Evolutionary conservation across 2,329 filamentous ascomycete species (phyloP).

Genomic region (Arthroderma sp.): DNA sequence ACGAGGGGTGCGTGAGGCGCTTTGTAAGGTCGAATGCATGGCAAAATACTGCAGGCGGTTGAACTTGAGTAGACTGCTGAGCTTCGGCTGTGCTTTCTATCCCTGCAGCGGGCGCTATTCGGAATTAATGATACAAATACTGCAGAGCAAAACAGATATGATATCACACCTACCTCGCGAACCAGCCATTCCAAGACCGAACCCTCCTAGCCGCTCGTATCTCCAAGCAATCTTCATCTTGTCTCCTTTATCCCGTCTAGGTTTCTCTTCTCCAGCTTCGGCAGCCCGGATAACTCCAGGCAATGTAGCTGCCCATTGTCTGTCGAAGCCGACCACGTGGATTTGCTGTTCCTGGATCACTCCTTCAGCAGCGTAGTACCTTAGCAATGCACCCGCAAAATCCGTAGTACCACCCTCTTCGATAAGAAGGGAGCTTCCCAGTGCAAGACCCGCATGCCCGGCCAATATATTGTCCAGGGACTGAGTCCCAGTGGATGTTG

Average conservation of each 20-base stretch:
- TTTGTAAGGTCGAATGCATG: conserved; percentile 62
- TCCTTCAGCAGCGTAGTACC: conserved; percentile 87
- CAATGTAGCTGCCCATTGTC: conserved; percentile 70
- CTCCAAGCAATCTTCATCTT: conserved; percentile 99
- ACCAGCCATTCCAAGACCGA: conserved; percentile 41
- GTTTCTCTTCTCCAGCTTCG: conserved; percentile 32
- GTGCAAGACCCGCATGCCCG: conserved; percentile 69
- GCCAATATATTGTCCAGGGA: conserved; percentile 76
- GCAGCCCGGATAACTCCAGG: conserved; percentile 54
- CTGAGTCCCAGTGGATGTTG: conserved; percentile 79
- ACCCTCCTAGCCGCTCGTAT: conserved; percentile 72
- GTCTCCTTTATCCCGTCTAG: conserved; percentile 39
- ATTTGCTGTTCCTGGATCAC: conserved; percentile 81
- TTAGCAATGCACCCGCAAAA: conserved; percentile 69
- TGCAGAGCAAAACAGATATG: neutral
- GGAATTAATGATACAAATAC: neutral
- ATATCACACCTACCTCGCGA: conserved; percentile 45
- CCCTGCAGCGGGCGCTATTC: conserved; percentile 17
- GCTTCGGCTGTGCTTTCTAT: conserved; percentile 33
- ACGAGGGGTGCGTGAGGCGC: conserved; percentile 44
- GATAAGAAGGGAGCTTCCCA: conserved; percentile 68
- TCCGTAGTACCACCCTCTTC: conserved; percentile 90
- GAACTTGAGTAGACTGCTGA: conserved; percentile 10
- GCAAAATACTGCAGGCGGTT: conserved; percentile 43
- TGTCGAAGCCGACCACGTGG: conserved; percentile 67